Percentiles rank a stretch among this genome's conserved stretches.
These are phyloP conservation scores for Craspedostauros australis DNA, from an alignment of 108 stramenopile species.

Conservation along the genomic window DNA sequence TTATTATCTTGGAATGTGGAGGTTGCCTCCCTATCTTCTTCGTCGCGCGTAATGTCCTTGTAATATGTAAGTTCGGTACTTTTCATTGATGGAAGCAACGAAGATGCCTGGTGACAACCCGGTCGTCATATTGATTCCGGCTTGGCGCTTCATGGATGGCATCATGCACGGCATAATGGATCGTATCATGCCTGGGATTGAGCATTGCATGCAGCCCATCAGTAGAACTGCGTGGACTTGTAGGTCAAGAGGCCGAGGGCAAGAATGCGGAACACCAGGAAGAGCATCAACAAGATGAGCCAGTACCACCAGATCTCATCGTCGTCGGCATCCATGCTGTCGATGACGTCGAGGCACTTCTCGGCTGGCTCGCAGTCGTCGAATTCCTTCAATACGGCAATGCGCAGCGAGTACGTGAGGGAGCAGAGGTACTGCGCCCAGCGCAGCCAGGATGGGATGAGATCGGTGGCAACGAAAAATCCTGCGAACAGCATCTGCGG, in stretches of 20 bases:
- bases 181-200: too few species aligned
- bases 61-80: too few species aligned
- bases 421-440: conserved; percentile 78
- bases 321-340: conserved; percentile 17
- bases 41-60: too few species aligned
- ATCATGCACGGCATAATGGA: too few species aligned
- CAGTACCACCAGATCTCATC: conserved; percentile 41
- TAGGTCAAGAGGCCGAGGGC: conserved; percentile 35
- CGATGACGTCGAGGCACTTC: conserved; percentile 30
- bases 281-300: conserved; percentile 41
- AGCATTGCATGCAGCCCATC: too few species aligned
- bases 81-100: too few species aligned
- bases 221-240: conserved; percentile 59
- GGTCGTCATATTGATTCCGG: too few species aligned
- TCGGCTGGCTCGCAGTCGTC: conserved; percentile 18
- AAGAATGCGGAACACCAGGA: conserved; percentile 39
- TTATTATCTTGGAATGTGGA: too few species aligned
- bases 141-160: too few species aligned
- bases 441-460: conserved; percentile 38
- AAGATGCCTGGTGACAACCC: too few species aligned
- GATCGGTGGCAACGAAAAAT: conserved; percentile 37
- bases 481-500: conserved; percentile 70
- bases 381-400: conserved; percentile 43
- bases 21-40: too few species aligned
- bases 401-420: conserved; percentile 30